Base-by-base conservation (phyloP, 208 protist genomes). In the Borovskyia barvae region DNA sequence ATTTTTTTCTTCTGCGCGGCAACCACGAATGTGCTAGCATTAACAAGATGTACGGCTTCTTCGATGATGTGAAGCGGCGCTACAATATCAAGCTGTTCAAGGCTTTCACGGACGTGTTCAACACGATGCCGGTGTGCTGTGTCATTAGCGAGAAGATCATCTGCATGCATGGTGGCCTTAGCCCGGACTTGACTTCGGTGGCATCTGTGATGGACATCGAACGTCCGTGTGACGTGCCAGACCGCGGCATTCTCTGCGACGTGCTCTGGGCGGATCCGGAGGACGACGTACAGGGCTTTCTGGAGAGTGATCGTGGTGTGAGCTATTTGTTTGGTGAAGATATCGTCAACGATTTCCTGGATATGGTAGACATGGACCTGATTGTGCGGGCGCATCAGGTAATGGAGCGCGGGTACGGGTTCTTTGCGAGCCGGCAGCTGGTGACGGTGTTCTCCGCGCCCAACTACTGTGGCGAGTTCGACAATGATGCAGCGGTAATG, bases 81-180 rank as follows among this genome's bases (percentile, higher is more conserved):
- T 98, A 87, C 42, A 85, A 95, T 66, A 90, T 98, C 46, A 98
- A 96, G 64, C 80, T 99, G 19, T 99, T 99, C 97, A 99, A 99
- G 69, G 89, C 80, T 2, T 99, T 99, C 70, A 99, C 97, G 20
- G 98, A 99, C 49, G 97, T 96, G 40, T 99, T 99, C 79, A 99
- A 99, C 80, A 99, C 95, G 72, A 86, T 99, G 60, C 99, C 99
- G n/a, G 87, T 99, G 41, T 97, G 96, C 28, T 98, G 98, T 3
- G 77, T 99, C 32, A 97, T 99, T 32, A 98, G 98, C 52, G 98
- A 99, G 56, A 99, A 99, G 72, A 99, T 99, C 55, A 99, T 99
- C 56, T 99, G 98, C 75, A 99, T 98, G 80, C 98, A 99, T 65
- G 98, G 98, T 37, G 98, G 98, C 24, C 87, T 99, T 29, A 98